phyloP scores from a whole-genome alignment of 2,329 filamentous ascomycete species.

The Trichophyton simii region DNA sequence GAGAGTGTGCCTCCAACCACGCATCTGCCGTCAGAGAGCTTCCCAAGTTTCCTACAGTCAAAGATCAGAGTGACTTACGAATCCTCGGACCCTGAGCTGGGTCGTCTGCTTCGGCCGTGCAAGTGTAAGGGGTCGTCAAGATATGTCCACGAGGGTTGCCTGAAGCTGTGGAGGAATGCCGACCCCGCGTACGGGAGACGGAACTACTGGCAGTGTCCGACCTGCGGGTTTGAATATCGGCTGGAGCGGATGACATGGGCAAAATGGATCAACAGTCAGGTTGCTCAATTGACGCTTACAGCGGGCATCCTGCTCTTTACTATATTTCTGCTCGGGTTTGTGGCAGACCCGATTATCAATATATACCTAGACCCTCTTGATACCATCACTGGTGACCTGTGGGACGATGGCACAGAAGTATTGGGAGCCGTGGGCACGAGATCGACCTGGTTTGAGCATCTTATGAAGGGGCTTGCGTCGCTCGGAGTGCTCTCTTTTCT shows the following conservation, averaged over 20 bases:
- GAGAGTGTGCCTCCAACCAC: constrained; percentile 56
- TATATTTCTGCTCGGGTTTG: constrained; percentile 74
- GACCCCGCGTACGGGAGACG: constrained; percentile 51
- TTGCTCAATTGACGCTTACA: constrained; percentile 59
- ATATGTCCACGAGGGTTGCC: constrained; percentile 86
- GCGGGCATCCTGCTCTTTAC: constrained; percentile 55
- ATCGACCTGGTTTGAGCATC: constrained; percentile 65
- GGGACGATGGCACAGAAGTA: constrained; percentile 27
- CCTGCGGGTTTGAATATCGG: constrained; percentile 72
- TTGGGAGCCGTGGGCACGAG: constrained; percentile 31
- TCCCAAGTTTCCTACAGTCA: constrained; percentile 46
- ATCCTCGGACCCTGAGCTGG: constrained; percentile 59
- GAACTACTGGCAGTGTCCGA: constrained; percentile 79
- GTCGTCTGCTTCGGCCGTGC: constrained; percentile 76
- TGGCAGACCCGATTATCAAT: constrained; percentile 86
- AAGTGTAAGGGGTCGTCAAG: constrained; percentile 85
- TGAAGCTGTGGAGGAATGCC: constrained; percentile 68
- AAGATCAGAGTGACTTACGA: constrained; percentile 53
- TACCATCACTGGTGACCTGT: constrained; percentile 37
- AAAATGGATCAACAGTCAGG: constrained; percentile 52
- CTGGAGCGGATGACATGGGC: constrained; percentile 67
- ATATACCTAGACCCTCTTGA: constrained; percentile 70
- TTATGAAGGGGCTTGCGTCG: constrained; percentile 79
- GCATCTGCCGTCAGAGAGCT: constrained; percentile 40
- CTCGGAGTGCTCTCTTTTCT: constrained; percentile 75